Base-by-base conservation (phyloP, 495 filamentous ascomycete species). In the Xylaria castorea region DNA sequence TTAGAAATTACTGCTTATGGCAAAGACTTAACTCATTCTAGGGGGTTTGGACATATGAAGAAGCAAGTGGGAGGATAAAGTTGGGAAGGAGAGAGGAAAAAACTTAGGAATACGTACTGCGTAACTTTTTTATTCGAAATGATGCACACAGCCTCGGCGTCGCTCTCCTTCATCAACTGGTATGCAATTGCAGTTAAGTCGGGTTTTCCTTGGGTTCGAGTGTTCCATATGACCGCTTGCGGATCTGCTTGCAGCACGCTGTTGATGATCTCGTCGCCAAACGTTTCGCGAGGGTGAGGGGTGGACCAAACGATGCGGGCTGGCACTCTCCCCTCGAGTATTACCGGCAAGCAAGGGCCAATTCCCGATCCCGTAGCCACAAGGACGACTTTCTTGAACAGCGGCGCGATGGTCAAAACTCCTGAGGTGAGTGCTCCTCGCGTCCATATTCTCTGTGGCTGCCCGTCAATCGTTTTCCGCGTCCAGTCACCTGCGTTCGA, bases 401-500 rank as follows among this genome's bases (percentile, higher is more conserved):
- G 83, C 5, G 84, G 81, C 75, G 91, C 89, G 60, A 90, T 85
- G 61, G 88, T 87, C 66, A 92, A 85, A 25, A 93, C 88, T 55
- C 91, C 91, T 53, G 83, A 85, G 50, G 89, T 82, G 11, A 83
- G 83, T 60, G 83, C 75, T 22, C 87, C 86, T 16, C 85, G 79
- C 25, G 85, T 77, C 86, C 86, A 91, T 27, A 90, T 74, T 50
- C 77, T 66, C 6, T 79, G 86, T 34, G 89, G 89, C 7, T 87
- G 86, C 42, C 85, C 76, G 34, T 84, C 75, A 80, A 92, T 92
- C 16, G 80, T 80, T 40, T 78, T 75, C 4, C 79, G 72, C 3
- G 92, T 94, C 90, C 91, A 94, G 81, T 93, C 91, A 34, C 92
- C 92, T 16, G 91, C 92, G 60, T 89, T 88, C 66, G 89, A 91